Base-by-base conservation (phyloP, 495 filamentous ascomycete genomes). In the Thermothielavioides terrestris region DNA sequence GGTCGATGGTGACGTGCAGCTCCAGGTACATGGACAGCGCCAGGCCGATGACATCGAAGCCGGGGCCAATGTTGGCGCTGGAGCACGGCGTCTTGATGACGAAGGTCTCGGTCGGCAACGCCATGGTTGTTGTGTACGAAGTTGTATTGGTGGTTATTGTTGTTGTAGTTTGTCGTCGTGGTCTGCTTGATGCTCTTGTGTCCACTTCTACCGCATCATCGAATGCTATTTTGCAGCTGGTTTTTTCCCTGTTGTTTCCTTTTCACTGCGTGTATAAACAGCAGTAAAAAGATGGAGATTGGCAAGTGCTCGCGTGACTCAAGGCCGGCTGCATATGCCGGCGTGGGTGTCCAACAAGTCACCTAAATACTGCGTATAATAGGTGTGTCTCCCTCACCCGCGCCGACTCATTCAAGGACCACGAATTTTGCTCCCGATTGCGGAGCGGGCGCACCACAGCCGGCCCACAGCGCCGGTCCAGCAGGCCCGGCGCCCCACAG, bases 11-110 rank as follows among this genome's bases (percentile, higher is more conserved):
- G 60, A 96, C 83, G 26, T 77, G 76, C 35, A 96, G 71, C 68
- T 95, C 88, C 40, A 97, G 84, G 68, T 85, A 89, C 62, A 95
- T 82, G 42, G 87, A 89, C 60, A 98, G 73, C 2, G 91, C 91
- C 46, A 98, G 78, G 46, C 92, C 92, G 66, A 96, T 89, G 59
- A 96, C 91, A 68, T 98, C 92, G 72, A 96, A 98, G 14, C 92
- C 92, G 25, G 92, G 92, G 36, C 82, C 90, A 61, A 96, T 94
- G 73, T 96, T 96, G 61, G 90, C 90, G 7, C 88, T 94, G 41
- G 89, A 95, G 72, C 89, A 94, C 36, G 90, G 90, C 15, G 74
- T 81, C 58, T 69, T 74, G 65, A 85, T 81, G 44, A 73, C 64
- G 62, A 82, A 83, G 6, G 73, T 77, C 57, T 76, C 66, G 46